Conservation (phyloP, 495 filamentous ascomycete species). For the Hypoxylon crocopeplum region DNA sequence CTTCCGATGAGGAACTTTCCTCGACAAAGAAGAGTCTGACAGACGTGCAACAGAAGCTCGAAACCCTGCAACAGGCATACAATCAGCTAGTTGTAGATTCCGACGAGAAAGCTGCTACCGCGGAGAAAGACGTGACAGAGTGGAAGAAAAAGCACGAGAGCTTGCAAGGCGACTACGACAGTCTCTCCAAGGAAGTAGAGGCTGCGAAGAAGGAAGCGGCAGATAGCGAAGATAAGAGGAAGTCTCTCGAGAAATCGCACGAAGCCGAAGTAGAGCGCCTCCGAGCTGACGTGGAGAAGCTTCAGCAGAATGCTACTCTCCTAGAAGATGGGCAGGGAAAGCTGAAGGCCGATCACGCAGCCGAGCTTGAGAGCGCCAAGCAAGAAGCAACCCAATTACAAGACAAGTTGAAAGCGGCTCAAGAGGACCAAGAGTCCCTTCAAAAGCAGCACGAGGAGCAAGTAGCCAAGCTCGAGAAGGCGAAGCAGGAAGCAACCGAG, state of each 20-base stretch:
- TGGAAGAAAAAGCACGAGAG: slow-evolving; percentile 29
- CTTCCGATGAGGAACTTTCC: slow-evolving; percentile 19
- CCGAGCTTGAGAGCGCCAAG: slow-evolving; percentile 25
- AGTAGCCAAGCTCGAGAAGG: slow-evolving; percentile 13
- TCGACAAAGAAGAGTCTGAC: slow-evolving; percentile 15
- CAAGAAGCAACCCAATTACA: slow-evolving; percentile 26
- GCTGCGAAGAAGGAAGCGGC: slow-evolving; percentile 15
- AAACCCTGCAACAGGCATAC: slow-evolving; percentile 17
- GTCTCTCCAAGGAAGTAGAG: slow-evolving; percentile 10
- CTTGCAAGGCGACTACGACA: slow-evolving; percentile 11
- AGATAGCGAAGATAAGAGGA: slow-evolving; percentile 17
- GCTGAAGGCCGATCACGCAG: slow-evolving; percentile 18
- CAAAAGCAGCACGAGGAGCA: slow-evolving; percentile 18
- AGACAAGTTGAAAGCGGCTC: slow-evolving; percentile 11
- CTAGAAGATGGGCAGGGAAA: slow-evolving; percentile 16
- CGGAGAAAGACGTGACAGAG: slow-evolving; percentile 13
- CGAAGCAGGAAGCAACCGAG: slow-evolving; percentile 15
- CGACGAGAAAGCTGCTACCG: slow-evolving; percentile 8
- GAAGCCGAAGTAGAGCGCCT: slow-evolving; percentile 15
- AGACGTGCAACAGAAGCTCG: slow-evolving; percentile 23
- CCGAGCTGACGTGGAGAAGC: slow-evolving; percentile 17
- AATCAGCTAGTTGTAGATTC: slow-evolving; percentile 7
- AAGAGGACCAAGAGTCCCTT: slow-evolving; percentile 14
- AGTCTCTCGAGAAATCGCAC: slow-evolving; percentile 23
- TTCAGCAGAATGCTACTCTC: slow-evolving; percentile 17